These are phyloP conservation scores for Macadamia tetraphylla DNA, from an alignment of 164 flowering plant genomes.

Conservation along the genomic window DNA sequence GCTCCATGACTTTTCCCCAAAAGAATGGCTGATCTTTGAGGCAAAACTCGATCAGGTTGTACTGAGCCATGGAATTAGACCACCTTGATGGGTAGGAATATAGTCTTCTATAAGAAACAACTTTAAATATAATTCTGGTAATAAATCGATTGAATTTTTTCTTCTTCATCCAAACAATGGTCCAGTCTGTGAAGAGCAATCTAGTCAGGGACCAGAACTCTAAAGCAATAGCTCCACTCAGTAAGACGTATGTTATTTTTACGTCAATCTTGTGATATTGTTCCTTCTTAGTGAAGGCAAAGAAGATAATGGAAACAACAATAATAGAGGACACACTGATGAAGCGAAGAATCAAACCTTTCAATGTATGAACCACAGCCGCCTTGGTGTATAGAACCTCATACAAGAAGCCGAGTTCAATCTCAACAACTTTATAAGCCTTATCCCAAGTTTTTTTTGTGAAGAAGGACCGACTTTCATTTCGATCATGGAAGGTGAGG, in stretches of 20 bases:
- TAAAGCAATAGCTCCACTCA: background rate
- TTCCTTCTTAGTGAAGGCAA: background rate
- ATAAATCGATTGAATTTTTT: background rate
- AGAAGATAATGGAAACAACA: background rate
- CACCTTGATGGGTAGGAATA: background rate
- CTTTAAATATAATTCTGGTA: background rate
- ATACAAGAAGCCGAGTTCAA: slow-evolving; percentile 13
- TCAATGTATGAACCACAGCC: background rate
- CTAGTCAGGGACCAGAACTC: background rate
- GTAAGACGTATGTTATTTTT: background rate
- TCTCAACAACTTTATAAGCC: slow-evolving; percentile 2
- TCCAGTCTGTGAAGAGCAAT: background rate
- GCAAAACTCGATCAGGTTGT: background rate
- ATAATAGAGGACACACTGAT: background rate
- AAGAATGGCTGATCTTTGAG: background rate
- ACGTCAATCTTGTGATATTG: background rate
- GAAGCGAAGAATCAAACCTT: background rate
- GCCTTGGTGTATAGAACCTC: slow-evolving; percentile 12
- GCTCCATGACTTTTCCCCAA: background rate
- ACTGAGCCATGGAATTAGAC: slow-evolving; percentile 1
- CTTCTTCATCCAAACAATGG: background rate
- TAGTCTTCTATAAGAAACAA: background rate
- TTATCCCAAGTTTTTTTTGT: background rate
- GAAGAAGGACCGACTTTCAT: background rate
- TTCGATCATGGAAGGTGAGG: slow-evolving; percentile 3